These are phyloP conservation scores for Chalaropsis ovoidea DNA, from an alignment of 2,329 filamentous ascomycete genomes.

Conservation along the genomic window DNA sequence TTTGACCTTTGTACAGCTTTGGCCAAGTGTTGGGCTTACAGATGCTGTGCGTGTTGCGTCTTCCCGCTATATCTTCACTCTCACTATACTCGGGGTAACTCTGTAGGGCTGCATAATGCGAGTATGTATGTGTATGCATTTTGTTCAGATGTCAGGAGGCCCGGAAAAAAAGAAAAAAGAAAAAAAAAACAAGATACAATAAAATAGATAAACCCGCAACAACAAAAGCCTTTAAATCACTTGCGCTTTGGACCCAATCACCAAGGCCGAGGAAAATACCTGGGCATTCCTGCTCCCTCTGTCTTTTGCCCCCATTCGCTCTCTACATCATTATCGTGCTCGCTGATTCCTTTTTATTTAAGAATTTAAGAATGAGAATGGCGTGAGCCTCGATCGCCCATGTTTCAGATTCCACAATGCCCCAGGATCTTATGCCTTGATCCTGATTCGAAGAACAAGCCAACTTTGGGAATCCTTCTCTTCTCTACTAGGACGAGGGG, in stretches of 20 bases:
- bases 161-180: no score
- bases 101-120: no score
- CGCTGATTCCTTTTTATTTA: background rate
- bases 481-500: background rate
- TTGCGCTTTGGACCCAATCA: background rate
- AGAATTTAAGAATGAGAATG: background rate
- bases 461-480: background rate
- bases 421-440: background rate
- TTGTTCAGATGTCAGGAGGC: no score
- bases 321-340: background rate
- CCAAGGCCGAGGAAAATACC: background rate
- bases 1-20: background rate
- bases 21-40: background rate
- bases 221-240: background rate
- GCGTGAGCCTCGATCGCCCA: conserved; percentile 8
- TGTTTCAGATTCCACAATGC: conserved; percentile 12
- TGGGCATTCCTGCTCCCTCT: background rate
- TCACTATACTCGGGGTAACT: no score
- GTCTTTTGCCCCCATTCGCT: background rate
- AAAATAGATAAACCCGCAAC: background rate
- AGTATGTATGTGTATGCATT: no score
- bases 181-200: background rate
- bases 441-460: background rate
- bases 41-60: no score
- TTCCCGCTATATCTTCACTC: no score